Conservation (phyloP, 352 stramenopile species). For the Globisporangium okanoganense region DNA sequence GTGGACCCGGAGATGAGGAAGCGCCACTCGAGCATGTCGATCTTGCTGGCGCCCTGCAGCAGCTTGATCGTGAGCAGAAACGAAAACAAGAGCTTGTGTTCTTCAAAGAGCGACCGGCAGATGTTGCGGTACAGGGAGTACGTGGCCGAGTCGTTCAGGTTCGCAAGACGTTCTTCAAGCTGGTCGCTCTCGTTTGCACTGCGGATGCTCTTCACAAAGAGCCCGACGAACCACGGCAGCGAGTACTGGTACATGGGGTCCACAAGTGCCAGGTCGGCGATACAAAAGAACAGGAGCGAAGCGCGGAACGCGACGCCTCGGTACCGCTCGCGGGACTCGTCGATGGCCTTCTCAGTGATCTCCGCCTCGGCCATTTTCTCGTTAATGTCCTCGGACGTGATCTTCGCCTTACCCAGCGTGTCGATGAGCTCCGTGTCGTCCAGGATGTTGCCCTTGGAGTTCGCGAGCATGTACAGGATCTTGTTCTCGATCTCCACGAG, state of each 20-base stretch:
- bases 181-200: constrained; percentile 78
- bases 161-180: constrained; percentile 76
- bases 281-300: constrained; percentile 92
- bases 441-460: constrained; percentile 92
- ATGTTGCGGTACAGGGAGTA: constrained; percentile 94
- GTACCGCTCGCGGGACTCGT: constrained; percentile 88
- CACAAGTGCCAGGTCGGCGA: constrained; percentile 86
- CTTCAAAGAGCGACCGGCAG: constrained; percentile 92
- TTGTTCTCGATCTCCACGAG: constrained; percentile 93
- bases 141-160: constrained; percentile 91
- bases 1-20: constrained; percentile 92
- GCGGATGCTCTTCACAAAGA: constrained; percentile 90
- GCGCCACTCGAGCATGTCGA: constrained; percentile 90
- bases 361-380: constrained; percentile 91
- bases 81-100: constrained; percentile 93
- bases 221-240: constrained; percentile 89
- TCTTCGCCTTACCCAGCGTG: constrained; percentile 88
- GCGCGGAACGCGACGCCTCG: constrained; percentile 87
- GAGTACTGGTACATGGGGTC: constrained; percentile 96
- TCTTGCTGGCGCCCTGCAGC: constrained; percentile 64
- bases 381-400: constrained; percentile 91
- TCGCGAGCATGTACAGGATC: constrained; percentile 91
- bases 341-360: constrained; percentile 90
- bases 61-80: constrained; percentile 91
- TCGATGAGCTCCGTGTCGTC: constrained; percentile 93